Conservation (phyloP, 2,329 filamentous ascomycete species). For the Calonectria leucothoes region DNA sequence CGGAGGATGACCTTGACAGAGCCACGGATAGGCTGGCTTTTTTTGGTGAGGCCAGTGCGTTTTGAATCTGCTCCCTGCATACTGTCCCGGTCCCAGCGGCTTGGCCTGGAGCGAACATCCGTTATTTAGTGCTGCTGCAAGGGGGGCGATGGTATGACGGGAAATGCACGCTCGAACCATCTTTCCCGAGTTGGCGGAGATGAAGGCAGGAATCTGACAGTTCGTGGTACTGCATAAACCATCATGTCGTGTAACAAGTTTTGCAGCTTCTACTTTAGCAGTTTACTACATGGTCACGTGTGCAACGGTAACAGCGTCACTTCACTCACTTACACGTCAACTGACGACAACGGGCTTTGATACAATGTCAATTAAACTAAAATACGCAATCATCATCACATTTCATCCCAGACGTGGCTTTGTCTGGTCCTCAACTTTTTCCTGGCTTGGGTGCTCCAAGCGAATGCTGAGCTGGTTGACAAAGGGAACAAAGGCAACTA, state of each 20-base stretch:
- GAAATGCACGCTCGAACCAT: background rate
- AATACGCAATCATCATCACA: background rate
- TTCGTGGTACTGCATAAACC: background rate
- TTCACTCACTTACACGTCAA: background rate
- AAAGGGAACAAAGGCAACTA: background rate
- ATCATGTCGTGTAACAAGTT: background rate
- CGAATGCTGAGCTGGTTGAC: background rate
- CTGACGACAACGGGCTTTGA: background rate
- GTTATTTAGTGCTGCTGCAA: background rate
- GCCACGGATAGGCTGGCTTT: background rate
- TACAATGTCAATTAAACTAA: conserved; percentile 1
- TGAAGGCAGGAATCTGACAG: background rate
- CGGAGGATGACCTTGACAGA: background rate
- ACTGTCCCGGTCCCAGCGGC: background rate
- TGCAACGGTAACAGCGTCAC: too few relatives aligned
- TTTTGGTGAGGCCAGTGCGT: background rate
- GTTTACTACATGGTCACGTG: background rate
- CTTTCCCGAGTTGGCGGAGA: background rate
- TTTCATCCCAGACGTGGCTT: background rate
- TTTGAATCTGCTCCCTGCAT: background rate
- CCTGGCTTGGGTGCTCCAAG: conserved; percentile 7
- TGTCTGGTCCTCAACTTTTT: background rate
- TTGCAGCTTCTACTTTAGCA: background rate
- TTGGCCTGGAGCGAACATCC: background rate
- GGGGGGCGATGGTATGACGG: background rate